Percentiles rank a stretch among this genome's conserved stretches.
These are phyloP conservation scores for Naganishia vishniacii DNA, from an alignment of 768 basidiomycete species.

Conservation along the genomic window DNA sequence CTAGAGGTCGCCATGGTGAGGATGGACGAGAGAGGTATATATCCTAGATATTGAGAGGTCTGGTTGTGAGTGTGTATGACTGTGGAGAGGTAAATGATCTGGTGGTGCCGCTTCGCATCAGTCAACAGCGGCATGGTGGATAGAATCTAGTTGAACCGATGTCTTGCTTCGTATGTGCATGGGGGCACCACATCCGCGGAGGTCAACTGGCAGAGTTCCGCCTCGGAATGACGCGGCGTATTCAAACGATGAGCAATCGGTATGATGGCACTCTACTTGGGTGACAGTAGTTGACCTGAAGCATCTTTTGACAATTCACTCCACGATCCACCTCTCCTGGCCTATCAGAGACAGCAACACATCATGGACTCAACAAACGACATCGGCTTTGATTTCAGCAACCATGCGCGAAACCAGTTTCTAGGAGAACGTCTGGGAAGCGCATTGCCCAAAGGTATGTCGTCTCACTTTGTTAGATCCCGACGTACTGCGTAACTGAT, in stretches of 20 bases:
- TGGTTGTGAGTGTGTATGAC: no score
- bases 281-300: no score
- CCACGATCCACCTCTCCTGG: not conserved
- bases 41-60: no score
- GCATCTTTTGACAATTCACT: no score
- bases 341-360: not conserved
- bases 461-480: not conserved
- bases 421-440: conserved; percentile 42
- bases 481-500: not conserved
- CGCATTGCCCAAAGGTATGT: conserved; percentile 41
- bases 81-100: no score
- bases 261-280: no score
- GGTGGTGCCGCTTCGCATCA: no score
- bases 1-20: not conserved
- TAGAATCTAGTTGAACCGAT: not conserved
- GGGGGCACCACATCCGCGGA: not conserved
- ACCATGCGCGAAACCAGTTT: conserved; percentile 47
- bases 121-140: no score
- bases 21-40: not conserved
- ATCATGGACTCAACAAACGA: conserved; percentile 5
- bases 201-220: not conserved
- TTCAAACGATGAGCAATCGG: conserved; percentile 14
- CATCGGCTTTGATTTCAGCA: conserved; percentile 47
- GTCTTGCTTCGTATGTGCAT: no score
- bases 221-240: not conserved